Conservation (phyloP, 1,284 basidiomycete species). For the Neolentinus lepideus region DNA sequence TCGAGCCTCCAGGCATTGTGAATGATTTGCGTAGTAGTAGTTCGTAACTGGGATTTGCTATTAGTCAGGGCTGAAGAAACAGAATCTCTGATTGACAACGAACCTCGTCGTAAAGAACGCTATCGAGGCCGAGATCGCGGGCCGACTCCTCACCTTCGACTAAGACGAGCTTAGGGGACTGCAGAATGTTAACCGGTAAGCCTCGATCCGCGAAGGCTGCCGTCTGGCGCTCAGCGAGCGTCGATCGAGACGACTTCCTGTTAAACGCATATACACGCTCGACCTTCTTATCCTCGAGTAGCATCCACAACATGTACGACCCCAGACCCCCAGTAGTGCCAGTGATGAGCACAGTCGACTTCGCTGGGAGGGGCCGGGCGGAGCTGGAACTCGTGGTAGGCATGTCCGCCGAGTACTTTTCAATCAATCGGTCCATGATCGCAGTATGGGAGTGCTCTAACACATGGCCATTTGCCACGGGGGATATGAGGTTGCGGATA, state of each 20-base stretch:
- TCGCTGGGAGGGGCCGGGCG: background rate
- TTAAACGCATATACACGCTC: constrained; percentile 2
- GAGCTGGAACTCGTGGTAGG: constrained; percentile 6
- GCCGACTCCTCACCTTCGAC: background rate
- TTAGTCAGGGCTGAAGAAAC: background rate
- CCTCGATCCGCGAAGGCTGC: background rate
- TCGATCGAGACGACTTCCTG: background rate
- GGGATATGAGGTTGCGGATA: constrained; percentile 5
- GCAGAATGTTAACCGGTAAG: background rate
- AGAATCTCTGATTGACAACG: background rate
- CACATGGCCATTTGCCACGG: constrained; percentile 6
- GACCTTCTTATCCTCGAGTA: background rate
- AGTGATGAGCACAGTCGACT: background rate
- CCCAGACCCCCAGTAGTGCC: constrained; percentile 3
- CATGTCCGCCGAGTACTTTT: constrained; percentile 24
- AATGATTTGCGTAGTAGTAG: constrained; percentile 19
- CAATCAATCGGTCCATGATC: constrained; percentile 21
- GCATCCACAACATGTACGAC: background rate
- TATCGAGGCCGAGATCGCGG: background rate
- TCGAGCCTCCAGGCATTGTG: constrained; percentile 36
- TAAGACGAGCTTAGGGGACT: background rate
- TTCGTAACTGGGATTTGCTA: background rate
- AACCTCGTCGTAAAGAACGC: background rate
- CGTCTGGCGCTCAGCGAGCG: background rate
- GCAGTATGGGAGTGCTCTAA: constrained; percentile 7